These are phyloP conservation scores for Melastoma candidum DNA, from an alignment of 441 rosid genomes.

Conservation along the genomic window DNA sequence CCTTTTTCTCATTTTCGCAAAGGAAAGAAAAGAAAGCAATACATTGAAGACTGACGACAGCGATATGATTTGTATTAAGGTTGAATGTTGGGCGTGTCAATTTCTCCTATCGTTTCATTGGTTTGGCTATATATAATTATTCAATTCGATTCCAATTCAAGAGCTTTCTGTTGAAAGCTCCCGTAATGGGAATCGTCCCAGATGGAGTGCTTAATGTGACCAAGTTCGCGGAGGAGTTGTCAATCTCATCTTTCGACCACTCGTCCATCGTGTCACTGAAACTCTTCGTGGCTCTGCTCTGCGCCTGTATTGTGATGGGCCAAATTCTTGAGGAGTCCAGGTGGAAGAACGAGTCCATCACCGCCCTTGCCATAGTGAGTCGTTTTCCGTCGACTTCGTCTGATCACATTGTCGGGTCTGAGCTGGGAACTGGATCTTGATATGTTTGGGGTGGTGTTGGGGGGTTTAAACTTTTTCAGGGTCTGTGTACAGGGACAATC, in stretches of 20 bases:
- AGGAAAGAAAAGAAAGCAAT: too few relatives aligned
- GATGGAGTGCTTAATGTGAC: conserved; percentile 13
- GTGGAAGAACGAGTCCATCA: conserved; percentile 94
- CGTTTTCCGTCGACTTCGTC: background rate
- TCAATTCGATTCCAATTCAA: too few relatives aligned
- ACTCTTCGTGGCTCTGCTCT: conserved; percentile 79
- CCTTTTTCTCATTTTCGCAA: too few relatives aligned
- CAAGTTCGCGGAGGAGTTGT: conserved; percentile 21
- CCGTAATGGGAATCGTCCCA: conserved; percentile 30
- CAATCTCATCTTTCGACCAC: conserved; percentile 41
- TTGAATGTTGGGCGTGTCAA: too few relatives aligned
- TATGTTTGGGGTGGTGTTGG: conserved; percentile 4
- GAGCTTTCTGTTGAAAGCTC: background rate
- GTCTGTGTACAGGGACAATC: conserved; percentile 67
- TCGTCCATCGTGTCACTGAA: conserved; percentile 75
- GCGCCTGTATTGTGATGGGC: conserved; percentile 79
- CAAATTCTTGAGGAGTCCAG: conserved; percentile 69
- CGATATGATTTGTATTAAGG: too few relatives aligned
- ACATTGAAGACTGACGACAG: too few relatives aligned
- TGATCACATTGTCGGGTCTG: too few relatives aligned
- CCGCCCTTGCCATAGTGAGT: conserved; percentile 67
- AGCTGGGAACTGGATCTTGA: background rate
- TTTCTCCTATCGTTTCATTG: too few relatives aligned
- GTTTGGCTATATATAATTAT: too few relatives aligned
- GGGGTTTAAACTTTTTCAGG: conserved; percentile 30